phyloP scores from a whole-genome alignment of 805 yeast genomes.

The Maudiozyma turicensis region DNA sequence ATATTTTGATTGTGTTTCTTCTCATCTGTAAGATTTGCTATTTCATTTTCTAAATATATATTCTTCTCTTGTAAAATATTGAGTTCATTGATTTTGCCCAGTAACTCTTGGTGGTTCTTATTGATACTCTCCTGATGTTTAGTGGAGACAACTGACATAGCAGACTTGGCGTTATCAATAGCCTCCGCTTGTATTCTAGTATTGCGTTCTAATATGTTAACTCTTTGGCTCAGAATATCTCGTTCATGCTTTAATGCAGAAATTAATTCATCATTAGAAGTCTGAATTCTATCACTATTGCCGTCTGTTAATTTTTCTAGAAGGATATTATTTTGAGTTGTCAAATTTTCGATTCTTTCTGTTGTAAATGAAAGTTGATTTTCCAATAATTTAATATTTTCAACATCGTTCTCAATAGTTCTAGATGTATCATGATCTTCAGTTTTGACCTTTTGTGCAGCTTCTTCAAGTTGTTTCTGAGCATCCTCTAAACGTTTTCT shows the following conservation, averaged over 20 bases:
- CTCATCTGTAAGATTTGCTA: not conserved
- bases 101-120: not conserved
- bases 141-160: too few species aligned
- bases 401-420: not conserved
- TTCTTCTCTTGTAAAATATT: slow-evolving; percentile 4
- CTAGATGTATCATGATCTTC: not conserved
- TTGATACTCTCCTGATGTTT: too few species aligned
- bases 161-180: not conserved
- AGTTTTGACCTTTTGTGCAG: not conserved
- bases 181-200: not conserved
- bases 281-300: too few species aligned
- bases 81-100: slow-evolving; percentile 1
- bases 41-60: not conserved
- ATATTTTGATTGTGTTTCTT: not conserved
- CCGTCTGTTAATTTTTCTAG: slow-evolving; percentile 30
- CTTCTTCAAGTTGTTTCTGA: not conserved
- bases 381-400: not conserved
- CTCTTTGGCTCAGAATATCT: slow-evolving; percentile 1
- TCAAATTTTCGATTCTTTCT: slow-evolving; percentile 43
- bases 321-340: slow-evolving; percentile 58
- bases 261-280: not conserved
- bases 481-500: not conserved
- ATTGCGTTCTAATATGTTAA: slow-evolving; percentile 2
- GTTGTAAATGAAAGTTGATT: not conserved
- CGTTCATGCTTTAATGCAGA: slow-evolving; percentile 9